These are phyloP conservation scores for Pleurotus tuber-regium DNA, from an alignment of 768 basidiomycete genomes.

Conservation along the genomic window DNA sequence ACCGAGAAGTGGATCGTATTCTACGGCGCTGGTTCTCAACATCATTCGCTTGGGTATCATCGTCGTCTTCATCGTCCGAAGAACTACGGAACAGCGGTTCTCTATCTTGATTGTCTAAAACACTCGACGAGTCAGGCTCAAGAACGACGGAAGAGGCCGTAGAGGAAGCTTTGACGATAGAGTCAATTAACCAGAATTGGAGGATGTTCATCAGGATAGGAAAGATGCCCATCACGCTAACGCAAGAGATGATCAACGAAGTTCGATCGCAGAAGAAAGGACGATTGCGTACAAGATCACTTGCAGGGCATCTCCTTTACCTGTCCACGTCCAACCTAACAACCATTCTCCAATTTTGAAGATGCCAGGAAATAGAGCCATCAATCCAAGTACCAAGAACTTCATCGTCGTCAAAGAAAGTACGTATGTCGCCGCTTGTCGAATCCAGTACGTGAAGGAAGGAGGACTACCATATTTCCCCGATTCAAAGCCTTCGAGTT, in stretches of 20 bases:
- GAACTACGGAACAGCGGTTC: slow-evolving; percentile 62
- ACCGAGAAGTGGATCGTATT: slow-evolving; percentile 30
- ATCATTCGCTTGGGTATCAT: slow-evolving; percentile 29
- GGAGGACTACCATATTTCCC: slow-evolving; percentile 91
- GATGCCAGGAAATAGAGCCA: slow-evolving; percentile 68
- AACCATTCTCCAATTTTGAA: slow-evolving; percentile 84
- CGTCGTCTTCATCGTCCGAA: slow-evolving; percentile 54
- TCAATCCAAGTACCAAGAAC: slow-evolving; percentile 75
- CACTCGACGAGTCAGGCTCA: slow-evolving; percentile 36
- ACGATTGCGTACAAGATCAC: slow-evolving; percentile 70
- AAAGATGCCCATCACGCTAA: slow-evolving; percentile 87
- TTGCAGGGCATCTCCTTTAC: slow-evolving; percentile 60
- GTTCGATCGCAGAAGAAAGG: background rate
- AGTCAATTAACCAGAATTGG: slow-evolving; percentile 96
- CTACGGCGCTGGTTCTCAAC: slow-evolving; percentile 41
- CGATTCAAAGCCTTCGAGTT: slow-evolving; percentile 75
- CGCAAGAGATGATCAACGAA: slow-evolving; percentile 12
- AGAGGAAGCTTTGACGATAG: slow-evolving; percentile 76
- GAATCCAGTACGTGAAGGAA: slow-evolving; percentile 64
- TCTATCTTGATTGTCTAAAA: slow-evolving; percentile 42
- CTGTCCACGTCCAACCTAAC: slow-evolving; percentile 71
- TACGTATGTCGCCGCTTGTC: slow-evolving; percentile 82
- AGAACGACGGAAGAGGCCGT: slow-evolving; percentile 32
- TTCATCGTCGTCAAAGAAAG: slow-evolving; percentile 85
- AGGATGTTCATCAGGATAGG: slow-evolving; percentile 85